These are phyloP conservation scores for Syncephalastrum sp. DNA, from an alignment of 371 early-diverging fungal genomes.

Conservation along the genomic window DNA sequence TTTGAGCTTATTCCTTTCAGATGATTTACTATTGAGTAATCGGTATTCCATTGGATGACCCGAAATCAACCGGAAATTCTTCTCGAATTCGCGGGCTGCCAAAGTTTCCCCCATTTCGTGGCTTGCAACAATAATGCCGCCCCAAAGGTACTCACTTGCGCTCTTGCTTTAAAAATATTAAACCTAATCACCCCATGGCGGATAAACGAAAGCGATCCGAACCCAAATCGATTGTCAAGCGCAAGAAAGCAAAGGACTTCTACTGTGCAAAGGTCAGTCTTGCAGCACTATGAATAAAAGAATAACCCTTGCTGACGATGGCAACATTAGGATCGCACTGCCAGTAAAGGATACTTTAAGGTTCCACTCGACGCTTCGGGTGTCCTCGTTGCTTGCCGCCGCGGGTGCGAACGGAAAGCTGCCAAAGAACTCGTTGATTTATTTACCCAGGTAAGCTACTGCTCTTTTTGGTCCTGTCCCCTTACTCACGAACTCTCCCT, in stretches of 20 bases:
- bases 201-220: slow-evolving; percentile 2
- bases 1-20: too few relatives aligned
- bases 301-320: neutral
- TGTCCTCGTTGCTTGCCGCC: slow-evolving; percentile 60
- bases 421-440: slow-evolving; percentile 59
- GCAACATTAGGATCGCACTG: slow-evolving; percentile 15
- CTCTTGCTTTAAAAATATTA: too few relatives aligned
- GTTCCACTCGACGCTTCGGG: slow-evolving; percentile 66
- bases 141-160: too few relatives aligned
- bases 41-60: too few relatives aligned
- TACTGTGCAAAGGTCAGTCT: slow-evolving; percentile 20
- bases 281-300: neutral
- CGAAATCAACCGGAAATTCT: too few relatives aligned
- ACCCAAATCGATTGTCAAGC: neutral
- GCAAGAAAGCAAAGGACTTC: slow-evolving; percentile 16
- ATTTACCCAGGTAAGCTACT: slow-evolving; percentile 50
- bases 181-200: too few relatives aligned
- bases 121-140: too few relatives aligned
- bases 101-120: too few relatives aligned
- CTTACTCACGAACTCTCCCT: neutral
- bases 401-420: slow-evolving; percentile 56
- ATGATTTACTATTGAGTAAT: too few relatives aligned
- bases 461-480: neutral
- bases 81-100: too few relatives aligned
- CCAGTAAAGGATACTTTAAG: slow-evolving; percentile 30